These are phyloP conservation scores for Leptosphaerulina australis DNA, from an alignment of 2,329 filamentous ascomycete genomes.

Conservation along the genomic window DNA sequence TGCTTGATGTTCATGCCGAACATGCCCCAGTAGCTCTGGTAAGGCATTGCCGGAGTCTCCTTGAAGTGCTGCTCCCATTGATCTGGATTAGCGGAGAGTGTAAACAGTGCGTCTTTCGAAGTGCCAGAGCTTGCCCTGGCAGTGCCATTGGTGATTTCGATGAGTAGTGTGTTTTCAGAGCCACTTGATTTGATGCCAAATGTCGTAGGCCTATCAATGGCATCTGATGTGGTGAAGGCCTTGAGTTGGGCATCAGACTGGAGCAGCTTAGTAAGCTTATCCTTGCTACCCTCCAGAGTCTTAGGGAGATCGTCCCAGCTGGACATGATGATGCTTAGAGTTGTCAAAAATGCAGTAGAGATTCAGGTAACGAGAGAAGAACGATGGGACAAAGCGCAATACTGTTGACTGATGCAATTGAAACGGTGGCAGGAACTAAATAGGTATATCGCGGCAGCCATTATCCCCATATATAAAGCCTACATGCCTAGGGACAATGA, in stretches of 20 bases:
- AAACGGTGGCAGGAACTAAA: background rate
- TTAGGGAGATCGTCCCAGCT: conserved; percentile 44
- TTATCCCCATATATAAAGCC: conserved; percentile 10
- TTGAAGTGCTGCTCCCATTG: conserved; percentile 57
- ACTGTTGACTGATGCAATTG: background rate
- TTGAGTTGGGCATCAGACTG: conserved; percentile 44
- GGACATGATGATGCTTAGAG: conserved; percentile 29
- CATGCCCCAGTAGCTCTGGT: conserved; percentile 56
- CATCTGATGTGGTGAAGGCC: conserved; percentile 44
- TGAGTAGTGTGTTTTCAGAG: conserved; percentile 42
- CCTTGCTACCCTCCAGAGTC: conserved; percentile 41
- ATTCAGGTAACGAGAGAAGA: background rate
- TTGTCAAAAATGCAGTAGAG: background rate
- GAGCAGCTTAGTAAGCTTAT: conserved; percentile 41
- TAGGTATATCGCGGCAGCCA: background rate
- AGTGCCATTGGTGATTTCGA: conserved; percentile 42
- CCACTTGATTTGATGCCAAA: conserved; percentile 47
- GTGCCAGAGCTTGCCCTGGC: conserved; percentile 36
- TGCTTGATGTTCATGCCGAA: conserved; percentile 59
- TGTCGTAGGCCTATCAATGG: conserved; percentile 41
- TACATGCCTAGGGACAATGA: conserved; percentile 6
- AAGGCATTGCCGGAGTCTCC: conserved; percentile 51
- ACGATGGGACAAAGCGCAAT: background rate
- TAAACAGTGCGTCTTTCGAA: conserved; percentile 47
- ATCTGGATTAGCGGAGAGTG: conserved; percentile 51